Evolutionary conservation across 257 asterid species (phyloP).

Genomic region (Solanum sitiens): DNA sequence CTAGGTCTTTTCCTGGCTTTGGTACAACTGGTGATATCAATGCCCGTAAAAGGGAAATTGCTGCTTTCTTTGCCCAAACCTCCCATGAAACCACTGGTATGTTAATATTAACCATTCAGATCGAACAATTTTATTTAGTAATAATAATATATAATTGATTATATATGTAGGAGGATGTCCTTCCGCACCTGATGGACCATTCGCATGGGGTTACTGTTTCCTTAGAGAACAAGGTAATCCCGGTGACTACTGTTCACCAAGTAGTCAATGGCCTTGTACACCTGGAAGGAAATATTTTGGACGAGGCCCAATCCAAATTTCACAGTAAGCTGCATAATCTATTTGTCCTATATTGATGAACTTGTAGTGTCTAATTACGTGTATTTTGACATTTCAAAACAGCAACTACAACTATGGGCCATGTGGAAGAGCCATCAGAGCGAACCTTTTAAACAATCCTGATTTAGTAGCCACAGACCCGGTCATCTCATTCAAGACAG

Average conservation of each 20-base stretch:
- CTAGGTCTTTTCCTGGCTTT: constrained; percentile 10
- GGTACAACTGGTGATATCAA: constrained; percentile 12
- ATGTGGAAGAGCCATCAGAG: constrained; percentile 10
- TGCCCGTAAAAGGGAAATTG: constrained; percentile 19
- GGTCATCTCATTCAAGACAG: constrained; percentile 15
- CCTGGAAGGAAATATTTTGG: constrained; percentile 14
- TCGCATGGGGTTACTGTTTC: constrained; percentile 25
- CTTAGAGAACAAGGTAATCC: constrained; percentile 13
- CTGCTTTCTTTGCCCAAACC: constrained; percentile 22
- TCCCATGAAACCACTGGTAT: constrained; percentile 12
- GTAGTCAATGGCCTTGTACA: constrained; percentile 16
- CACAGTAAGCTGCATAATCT: constrained; percentile 5
- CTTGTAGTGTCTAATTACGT: neutral
- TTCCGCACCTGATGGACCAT: constrained; percentile 11
- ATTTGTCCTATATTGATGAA: neutral
- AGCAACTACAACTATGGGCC: constrained; percentile 6
- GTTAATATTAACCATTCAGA: no score
- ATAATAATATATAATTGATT: neutral
- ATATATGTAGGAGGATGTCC: constrained; percentile 10
- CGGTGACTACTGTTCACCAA: neutral
- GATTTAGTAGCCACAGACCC: constrained; percentile 17
- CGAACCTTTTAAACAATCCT: constrained; percentile 9
- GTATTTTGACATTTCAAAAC: neutral
- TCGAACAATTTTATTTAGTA: neutral
- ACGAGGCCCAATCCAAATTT: constrained; percentile 20